Base-by-base conservation (phyloP, 208 protist genomes). In the Trypanosoma scelopori region DNA sequence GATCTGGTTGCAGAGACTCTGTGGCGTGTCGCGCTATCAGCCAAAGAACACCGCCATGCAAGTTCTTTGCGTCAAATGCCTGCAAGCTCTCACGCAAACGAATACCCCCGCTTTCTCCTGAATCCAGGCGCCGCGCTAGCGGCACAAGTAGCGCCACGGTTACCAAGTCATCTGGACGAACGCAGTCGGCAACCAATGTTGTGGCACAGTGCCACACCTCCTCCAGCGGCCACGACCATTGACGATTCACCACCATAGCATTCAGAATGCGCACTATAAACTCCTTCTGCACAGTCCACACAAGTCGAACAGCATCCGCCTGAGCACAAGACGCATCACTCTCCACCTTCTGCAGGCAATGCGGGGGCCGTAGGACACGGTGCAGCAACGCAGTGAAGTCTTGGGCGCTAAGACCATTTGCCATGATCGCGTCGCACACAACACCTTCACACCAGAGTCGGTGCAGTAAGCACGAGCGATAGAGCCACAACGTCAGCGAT, bases 31-130 rank as follows among this genome's bases (percentile, higher is more conserved):
- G 52, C n/a, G 32, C 23, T 4, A 73, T 25, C 11, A 66, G 41
- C 59, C 68, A 73, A 35, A 65, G 18, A 20, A 72, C 50, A 5
- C 66, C 66, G 18, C 49, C 49, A 30, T 72, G 66, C 13, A 63
- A 9, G 2, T 57, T 51, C 30, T 23, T 35, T 13, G 16, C 48
- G 3, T 58, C 49, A n/a, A 72, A 39, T 16, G 30, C 7, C 16
- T 49, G 32, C 49, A 72, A 23, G n/a, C 9, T 55, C n/a, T 52
- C 23, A 52, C 32, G 50, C 7, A 72, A 22, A 32, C 20, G 15
- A 47, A 20, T 12, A 22, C 41, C 39, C n/a, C 11, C 23, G 16
- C 20, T 27, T 16, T 59, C 51, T 20, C 25, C 18, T 25, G 49
- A 5, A 0, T 15, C 42, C 35, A 65, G 4, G 53, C 50, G 41